Evolutionary conservation across 306 rosid genomes (phyloP), one percentile per base, ranked within the genome.

Genomic region (Coriaria nepalensis): DNA sequence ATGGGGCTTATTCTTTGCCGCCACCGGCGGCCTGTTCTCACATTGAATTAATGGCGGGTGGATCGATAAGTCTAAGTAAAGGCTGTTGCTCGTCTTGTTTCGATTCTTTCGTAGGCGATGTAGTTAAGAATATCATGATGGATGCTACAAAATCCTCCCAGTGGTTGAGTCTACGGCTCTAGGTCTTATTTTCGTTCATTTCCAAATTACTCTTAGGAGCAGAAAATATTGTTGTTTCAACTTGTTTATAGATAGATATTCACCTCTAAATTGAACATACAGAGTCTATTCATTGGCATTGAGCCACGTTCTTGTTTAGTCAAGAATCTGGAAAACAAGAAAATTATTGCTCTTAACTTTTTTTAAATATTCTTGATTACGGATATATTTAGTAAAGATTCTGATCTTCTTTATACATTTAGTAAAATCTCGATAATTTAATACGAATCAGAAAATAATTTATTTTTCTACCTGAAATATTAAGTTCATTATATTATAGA

Each of bases 31-130:
- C 45, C 47, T 92, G 98, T 48, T 57, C 74, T 32, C 95, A 81
- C 76, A 68, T 73, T 33, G 92, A 90, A 71, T 64, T 72, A 50
- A 55, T 55, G 54, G 64, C 65, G 6, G 81, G 77, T 20, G 78
- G 75, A 43, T 72, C 37, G 51, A 61, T 78, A 4, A 81, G 87
- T 69, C 73, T 75, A 54, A 67, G 81, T 50, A 67, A 69, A 20
- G 93, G 87, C 43, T 72, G 78, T 61, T 85, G 98, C 76, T 85
- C 87, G 32, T 55, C 81, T 49, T 85, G 98, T 71, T 92, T 85
- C 47, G 83, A 78, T 72, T 69, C 75, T 56, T 85, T 76, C 20
- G 81, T 85, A 33, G 66, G 64, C 42, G 78, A 71, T 2, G 83
- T 79, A 54, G 93, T 82, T 71, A 73, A 75, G 76, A 79, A 57